Evolutionary conservation across 805 yeast species (phyloP).

Genomic region (Clavispora fructus): DNA sequence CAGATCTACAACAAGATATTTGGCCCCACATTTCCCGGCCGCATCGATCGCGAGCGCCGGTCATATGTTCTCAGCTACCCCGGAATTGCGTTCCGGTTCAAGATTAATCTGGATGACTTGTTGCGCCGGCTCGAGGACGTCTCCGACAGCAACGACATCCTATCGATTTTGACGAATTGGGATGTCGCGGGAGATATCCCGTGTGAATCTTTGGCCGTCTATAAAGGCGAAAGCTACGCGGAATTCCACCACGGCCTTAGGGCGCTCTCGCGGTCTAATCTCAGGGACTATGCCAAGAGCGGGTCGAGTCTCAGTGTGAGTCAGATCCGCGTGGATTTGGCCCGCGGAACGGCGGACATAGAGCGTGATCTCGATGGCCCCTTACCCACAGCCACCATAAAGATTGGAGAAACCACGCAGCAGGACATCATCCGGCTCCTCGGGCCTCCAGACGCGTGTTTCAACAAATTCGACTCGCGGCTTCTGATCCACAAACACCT

Average conservation of each 20-base stretch:
- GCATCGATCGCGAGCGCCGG: constrained; percentile 17
- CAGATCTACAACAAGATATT: constrained; percentile 49
- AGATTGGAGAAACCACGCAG: constrained; percentile 43
- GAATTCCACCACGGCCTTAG: constrained; percentile 11
- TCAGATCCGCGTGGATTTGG: constrained; percentile 12
- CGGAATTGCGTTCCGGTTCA: constrained; percentile 51
- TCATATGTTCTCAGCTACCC: constrained; percentile 48
- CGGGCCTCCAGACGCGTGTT: constrained; percentile 55
- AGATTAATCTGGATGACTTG: constrained; percentile 17
- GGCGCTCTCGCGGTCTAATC: neutral
- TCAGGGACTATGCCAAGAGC: neutral
- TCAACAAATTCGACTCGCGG: constrained; percentile 42
- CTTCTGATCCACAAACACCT: constrained; percentile 35
- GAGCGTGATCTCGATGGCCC: constrained; percentile 7
- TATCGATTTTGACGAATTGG: constrained; percentile 30
- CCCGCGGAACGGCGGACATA: constrained; percentile 20
- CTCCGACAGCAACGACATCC: constrained; percentile 17
- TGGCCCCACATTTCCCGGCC: constrained; percentile 62
- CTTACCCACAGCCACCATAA: constrained; percentile 2
- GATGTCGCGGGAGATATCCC: constrained; percentile 25
- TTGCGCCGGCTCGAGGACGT: constrained; percentile 7
- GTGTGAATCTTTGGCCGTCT: constrained; percentile 37
- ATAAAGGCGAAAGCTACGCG: constrained; percentile 33
- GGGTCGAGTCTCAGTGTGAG: constrained; percentile 2
- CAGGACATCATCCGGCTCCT: constrained; percentile 42